These are phyloP conservation scores for Acanthamoeba triangularis DNA, from an alignment of 208 protist species.

Conservation along the genomic window DNA sequence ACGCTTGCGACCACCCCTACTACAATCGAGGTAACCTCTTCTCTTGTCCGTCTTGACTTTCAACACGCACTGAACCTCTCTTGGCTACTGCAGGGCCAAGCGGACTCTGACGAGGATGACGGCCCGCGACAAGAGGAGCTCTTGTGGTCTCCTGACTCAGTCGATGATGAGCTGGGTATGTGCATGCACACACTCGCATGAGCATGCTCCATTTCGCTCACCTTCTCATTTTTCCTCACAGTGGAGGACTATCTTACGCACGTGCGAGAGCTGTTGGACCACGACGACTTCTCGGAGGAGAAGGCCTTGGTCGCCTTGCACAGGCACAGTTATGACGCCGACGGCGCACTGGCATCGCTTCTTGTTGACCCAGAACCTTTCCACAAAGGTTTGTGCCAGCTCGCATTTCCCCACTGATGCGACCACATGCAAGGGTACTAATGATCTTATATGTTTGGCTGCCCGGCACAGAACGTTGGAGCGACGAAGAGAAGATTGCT, in stretches of 20 bases:
- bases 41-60: background rate
- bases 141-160: slow-evolving; percentile 22
- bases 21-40: background rate
- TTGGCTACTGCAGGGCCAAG: background rate
- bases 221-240: background rate
- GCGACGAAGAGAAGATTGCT: background rate
- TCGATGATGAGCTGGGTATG: background rate
- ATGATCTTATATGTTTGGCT: background rate
- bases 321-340: background rate
- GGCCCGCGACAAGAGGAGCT: slow-evolving; percentile 33
- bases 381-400: slow-evolving; percentile 14
- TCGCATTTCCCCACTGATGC: no score
- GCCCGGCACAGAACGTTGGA: background rate
- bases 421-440: background rate
- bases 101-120: background rate
- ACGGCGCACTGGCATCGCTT: background rate
- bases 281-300: slow-evolving; percentile 16
- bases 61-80: background rate
- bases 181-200: background rate
- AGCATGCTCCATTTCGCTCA: background rate
- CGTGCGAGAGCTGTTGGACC: background rate
- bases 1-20: background rate
- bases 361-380: slow-evolving; percentile 20
- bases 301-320: slow-evolving; percentile 13
- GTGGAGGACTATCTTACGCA: background rate